Evolutionary conservation across 352 stramenopile species (phyloP), one percentile per base, ranked within the genome.

Genomic region (Blastocystis sp.): DNA sequence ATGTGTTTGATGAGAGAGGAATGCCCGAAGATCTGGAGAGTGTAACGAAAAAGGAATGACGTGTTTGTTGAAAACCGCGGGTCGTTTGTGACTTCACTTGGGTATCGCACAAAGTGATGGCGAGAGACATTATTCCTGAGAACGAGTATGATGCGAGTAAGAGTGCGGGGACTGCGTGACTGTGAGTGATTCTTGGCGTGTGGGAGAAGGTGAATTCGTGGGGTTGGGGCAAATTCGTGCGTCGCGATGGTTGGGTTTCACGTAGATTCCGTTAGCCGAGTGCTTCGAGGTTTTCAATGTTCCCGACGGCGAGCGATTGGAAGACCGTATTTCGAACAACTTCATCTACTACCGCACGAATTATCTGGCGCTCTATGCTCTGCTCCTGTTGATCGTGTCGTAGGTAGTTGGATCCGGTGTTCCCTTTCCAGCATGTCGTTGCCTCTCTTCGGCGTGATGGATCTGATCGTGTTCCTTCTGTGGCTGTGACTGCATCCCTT

Each of bases 261-360:
- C 7, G n/a, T 63, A 81, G 69, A 42, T 81, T 81, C 46, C 69
- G 14, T 51, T 81, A 14, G 69, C 32, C 21, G 69, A 81, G 29
- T 81, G 69, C 42, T 81, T 81, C 38, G 69, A 81, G 48, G 29
- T 49, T 9, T 81, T 81, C 69, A 81, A 81, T 42, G 48, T 81
- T 7, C 69, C 69, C 38, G 51, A 63, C 11, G n/a, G n/a, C 2
- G 24, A 14, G 1, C 27, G 63, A 38, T 18, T 81, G 6, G 48
- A 65, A 61, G 69, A 81, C 8, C 69, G 69, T 40, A 29, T 81
- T 14, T 14, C 6, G 8, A 81, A 63, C 69, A 81, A 81, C 46
- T 57, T 81, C 14, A 81, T 64, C 18, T 81, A 81, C 69, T 81
- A 81, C 40, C 69, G 48, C 1, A 81, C 40, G 32, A 81, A 81